Conservation (phyloP, 202 grass and related monocot species). For the Panicum hallii region DNA sequence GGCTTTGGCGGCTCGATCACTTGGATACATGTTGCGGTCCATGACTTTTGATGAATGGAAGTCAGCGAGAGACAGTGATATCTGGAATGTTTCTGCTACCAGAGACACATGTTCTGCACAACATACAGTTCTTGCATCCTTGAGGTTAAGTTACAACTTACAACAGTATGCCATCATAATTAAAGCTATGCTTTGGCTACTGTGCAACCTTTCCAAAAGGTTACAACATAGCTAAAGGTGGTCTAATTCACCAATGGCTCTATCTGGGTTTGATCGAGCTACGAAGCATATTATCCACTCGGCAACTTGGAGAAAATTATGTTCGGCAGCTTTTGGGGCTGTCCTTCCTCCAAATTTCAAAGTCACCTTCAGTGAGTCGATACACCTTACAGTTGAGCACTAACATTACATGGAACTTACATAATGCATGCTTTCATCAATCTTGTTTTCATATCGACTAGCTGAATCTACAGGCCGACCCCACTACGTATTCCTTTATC, state of each 20-base stretch:
- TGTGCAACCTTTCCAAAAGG: not conserved
- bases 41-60: not conserved
- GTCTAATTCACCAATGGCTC: not conserved
- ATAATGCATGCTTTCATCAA: too few species aligned
- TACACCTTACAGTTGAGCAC: not conserved
- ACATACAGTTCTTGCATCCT: not conserved
- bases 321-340: not conserved
- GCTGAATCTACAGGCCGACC: too few species aligned
- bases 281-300: not conserved
- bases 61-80: not conserved
- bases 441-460: too few species aligned
- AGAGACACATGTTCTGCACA: not conserved
- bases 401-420: too few species aligned
- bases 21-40: not conserved
- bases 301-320: not conserved
- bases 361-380: not conserved
- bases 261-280: not conserved
- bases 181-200: not conserved
- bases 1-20: not conserved
- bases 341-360: not conserved
- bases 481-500: too few species aligned
- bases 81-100: not conserved
- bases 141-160: not conserved
- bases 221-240: not conserved
- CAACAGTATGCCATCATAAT: not conserved